Evolutionary conservation across 805 yeast genomes (phyloP).

Genomic region (Saccharomyces cerevisiae): DNA sequence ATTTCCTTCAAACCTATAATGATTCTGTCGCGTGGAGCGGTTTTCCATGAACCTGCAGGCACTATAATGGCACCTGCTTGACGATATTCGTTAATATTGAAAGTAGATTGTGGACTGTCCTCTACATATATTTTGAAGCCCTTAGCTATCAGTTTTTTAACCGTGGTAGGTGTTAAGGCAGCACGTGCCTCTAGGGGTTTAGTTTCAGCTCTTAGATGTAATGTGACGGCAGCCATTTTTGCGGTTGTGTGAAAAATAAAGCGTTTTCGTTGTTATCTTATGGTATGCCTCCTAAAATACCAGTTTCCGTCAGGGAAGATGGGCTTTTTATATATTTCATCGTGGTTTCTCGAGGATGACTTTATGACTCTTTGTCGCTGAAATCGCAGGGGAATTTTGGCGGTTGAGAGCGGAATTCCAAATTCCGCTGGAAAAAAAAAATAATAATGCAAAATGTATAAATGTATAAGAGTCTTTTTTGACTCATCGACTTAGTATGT

Average conservation of each 20-base stretch:
- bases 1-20: conserved; percentile 91
- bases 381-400: conserved; percentile 3
- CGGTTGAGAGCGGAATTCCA: neutral
- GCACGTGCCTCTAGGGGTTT: conserved; percentile 97
- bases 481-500: neutral
- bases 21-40: conserved; percentile 84
- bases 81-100: conserved; percentile 65
- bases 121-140: conserved; percentile 89
- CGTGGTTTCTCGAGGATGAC: neutral
- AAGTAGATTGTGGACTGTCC: conserved; percentile 76
- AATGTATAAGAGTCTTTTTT: neutral
- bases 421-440: conserved; percentile 5
- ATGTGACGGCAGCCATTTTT: conserved; percentile 38
- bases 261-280: neutral
- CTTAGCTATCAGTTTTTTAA: conserved; percentile 72
- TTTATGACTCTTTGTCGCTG: neutral
- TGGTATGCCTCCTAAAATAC: neutral
- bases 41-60: conserved; percentile 87
- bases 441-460: neutral
- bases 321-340: neutral
- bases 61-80: conserved; percentile 80
- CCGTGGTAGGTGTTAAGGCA: conserved; percentile 87
- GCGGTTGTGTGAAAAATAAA: neutral
- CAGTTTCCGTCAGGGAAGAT: neutral
- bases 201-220: conserved; percentile 93